Percentiles rank a stretch among this genome's conserved stretches.
These are phyloP conservation scores for Aspergillus calidoustus DNA, from an alignment of 2,329 filamentous ascomycete species.

Conservation along the genomic window DNA sequence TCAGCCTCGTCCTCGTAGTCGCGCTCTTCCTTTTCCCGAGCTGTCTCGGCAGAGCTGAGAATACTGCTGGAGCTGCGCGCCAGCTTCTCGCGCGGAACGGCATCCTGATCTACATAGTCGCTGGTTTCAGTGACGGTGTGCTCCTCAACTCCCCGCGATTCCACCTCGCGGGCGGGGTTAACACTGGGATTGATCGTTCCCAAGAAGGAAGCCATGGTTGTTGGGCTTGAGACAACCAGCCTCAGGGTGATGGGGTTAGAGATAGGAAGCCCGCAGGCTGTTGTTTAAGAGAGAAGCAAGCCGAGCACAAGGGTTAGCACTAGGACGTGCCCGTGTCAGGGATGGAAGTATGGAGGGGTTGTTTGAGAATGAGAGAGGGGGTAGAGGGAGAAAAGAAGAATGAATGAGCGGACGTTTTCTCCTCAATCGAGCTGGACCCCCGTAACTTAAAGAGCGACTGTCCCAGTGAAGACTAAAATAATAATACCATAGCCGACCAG, in stretches of 20 bases:
- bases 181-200: slow-evolving; percentile 40
- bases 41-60: slow-evolving; percentile 36
- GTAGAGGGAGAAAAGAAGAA: background rate
- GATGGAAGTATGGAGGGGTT: background rate
- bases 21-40: slow-evolving; percentile 27
- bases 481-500: slow-evolving; percentile 1
- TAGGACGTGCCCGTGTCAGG: background rate
- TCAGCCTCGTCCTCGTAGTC: slow-evolving; percentile 33
- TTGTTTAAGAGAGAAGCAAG: background rate
- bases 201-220: slow-evolving; percentile 40
- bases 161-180: slow-evolving; percentile 23
- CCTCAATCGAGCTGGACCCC: background rate
- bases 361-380: background rate
- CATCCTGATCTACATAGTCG: background rate
- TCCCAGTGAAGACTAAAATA: background rate
- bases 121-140: slow-evolving; percentile 8
- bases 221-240: slow-evolving; percentile 21
- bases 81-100: slow-evolving; percentile 2
- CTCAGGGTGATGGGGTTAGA: slow-evolving; percentile 16
- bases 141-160: slow-evolving; percentile 18
- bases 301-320: slow-evolving; percentile 6
- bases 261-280: background rate
- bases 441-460: slow-evolving; percentile 13
- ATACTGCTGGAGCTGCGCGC: slow-evolving; percentile 22
- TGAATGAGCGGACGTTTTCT: background rate